Conservation (phyloP, 1,284 basidiomycete genomes). For the Leccinum subspadiceum region DNA sequence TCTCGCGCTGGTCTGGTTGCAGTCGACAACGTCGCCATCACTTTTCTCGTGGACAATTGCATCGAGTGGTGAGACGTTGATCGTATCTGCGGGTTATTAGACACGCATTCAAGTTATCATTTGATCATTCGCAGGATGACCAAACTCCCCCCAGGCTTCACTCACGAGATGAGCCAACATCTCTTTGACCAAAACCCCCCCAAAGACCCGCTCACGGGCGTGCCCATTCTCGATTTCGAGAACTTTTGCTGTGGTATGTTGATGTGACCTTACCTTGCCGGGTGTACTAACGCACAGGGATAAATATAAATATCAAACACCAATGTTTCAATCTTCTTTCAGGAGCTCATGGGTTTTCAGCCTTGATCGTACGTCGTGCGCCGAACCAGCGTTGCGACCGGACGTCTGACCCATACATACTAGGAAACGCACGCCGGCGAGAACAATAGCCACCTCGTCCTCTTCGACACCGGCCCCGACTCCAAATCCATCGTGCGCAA, state of each 20-base stretch:
- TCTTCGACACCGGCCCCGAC: conserved; percentile 84
- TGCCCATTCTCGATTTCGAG: conserved; percentile 70
- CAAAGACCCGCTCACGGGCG: conserved; percentile 53
- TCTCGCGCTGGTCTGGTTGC: conserved; percentile 20
- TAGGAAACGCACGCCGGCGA: conserved; percentile 41
- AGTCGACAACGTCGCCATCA: conserved; percentile 55
- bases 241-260: conserved; percentile 70
- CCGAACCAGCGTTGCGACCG: background rate
- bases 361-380: conserved; percentile 54
- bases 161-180: conserved; percentile 67
- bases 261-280: background rate
- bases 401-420: background rate
- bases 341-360: conserved; percentile 77
- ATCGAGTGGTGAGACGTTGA: conserved; percentile 64
- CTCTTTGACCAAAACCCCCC: conserved; percentile 48
- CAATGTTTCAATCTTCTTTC: no score
- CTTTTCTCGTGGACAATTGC: conserved; percentile 73
- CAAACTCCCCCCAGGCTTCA: conserved; percentile 73
- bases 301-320: no score
- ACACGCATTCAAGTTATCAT: background rate
- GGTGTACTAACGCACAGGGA: background rate
- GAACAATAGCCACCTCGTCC: conserved; percentile 32
- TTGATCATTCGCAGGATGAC: conserved; percentile 55
- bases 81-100: background rate
- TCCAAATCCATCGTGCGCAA: conserved; percentile 70